Evolutionary conservation across 2,329 filamentous ascomycete genomes (phyloP), one percentile per base, ranked within the genome.

Genomic region (Bretziella fagacearum): DNA sequence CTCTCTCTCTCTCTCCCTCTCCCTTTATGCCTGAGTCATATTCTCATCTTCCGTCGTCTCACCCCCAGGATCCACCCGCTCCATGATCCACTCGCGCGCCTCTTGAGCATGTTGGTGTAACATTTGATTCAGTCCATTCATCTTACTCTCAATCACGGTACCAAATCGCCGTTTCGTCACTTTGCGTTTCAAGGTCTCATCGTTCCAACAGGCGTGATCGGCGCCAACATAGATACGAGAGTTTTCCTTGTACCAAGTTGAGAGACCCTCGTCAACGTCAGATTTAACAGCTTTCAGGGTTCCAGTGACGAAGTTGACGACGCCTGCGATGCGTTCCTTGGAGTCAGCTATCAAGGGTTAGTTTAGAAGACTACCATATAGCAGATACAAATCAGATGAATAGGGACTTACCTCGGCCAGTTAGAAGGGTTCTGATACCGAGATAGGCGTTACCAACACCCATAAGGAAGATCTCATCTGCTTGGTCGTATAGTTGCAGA

Each of bases 401-500:
- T n/a, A n/a, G n/a, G n/a, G n/a, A 46, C 55, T 55, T 68, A 84
- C 83, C 77, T 65, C 85, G 71, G 54, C 80, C 80, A 7, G 80
- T 79, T 4, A 96, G 68, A 4, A 96, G 73, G 48, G 87, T 74
- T 49, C 91, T 80, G 41, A 95, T 74, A 1, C 84, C 86, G 2
- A 82, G 68, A 57, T 91, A 93, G 1, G 91, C 84, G 55, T 85
- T 80, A n/a, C 91, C 91, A 1, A 93, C 77, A 0, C 91, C 89
- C 58, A 98, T 70, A 18, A 98, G 68, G 58, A 93, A 83, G 13
- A 96, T 74, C 45, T 89, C 76, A 4, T 79, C 77, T 0, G 73
- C 69, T 2, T 80, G 64, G 15, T 83, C 72, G 44, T 79, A 78
- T 26, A 83, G 69, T 66, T 94, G 84, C 17, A 98, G 77, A 57